phyloP scores from a whole-genome alignment of 139 green algal genomes.

The Pleodorina starrii region DNA sequence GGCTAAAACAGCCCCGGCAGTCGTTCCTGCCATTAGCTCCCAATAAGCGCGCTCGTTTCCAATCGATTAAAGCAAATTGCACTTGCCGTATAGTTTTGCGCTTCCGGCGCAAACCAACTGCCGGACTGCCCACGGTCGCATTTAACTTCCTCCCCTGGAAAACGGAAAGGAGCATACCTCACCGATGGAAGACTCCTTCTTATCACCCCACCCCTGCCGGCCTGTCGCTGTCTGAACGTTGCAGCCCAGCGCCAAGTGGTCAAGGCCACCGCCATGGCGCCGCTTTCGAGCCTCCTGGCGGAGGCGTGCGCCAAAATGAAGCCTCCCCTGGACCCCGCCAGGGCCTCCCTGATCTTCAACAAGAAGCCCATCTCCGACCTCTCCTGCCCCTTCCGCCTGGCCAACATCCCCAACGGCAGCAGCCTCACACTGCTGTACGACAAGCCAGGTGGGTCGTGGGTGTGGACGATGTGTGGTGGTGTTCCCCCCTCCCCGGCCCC shows the following conservation, averaged over 20 bases:
- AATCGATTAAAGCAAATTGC: too few species aligned
- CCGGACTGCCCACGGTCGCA: too few species aligned
- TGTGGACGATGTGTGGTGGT: too few species aligned
- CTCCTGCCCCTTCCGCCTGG: conserved; percentile 47
- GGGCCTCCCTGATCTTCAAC: neutral
- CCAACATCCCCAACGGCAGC: conserved; percentile 44
- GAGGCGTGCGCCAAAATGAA: conserved; percentile 41
- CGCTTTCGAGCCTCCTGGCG: conserved; percentile 24
- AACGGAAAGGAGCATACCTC: too few species aligned
- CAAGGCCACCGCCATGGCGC: conserved; percentile 43
- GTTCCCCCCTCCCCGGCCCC: neutral
- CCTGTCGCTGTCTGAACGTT: neutral
- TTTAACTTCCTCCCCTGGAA: too few species aligned
- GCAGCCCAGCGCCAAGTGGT: conserved; percentile 40
- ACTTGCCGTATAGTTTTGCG: too few species aligned
- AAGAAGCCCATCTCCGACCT: conserved; percentile 45
- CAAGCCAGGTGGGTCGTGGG: conserved; percentile 5
- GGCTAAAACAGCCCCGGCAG: too few species aligned
- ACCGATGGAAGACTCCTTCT: too few species aligned
- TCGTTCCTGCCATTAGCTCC: too few species aligned
- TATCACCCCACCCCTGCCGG: neutral
- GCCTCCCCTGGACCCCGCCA: conserved; percentile 39
- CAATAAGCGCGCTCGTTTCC: too few species aligned
- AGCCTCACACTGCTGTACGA: conserved; percentile 20
- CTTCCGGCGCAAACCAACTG: too few species aligned